phyloP scores from a whole-genome alignment of 2,329 filamentous ascomycete genomes.

The Cytospora piceae region DNA sequence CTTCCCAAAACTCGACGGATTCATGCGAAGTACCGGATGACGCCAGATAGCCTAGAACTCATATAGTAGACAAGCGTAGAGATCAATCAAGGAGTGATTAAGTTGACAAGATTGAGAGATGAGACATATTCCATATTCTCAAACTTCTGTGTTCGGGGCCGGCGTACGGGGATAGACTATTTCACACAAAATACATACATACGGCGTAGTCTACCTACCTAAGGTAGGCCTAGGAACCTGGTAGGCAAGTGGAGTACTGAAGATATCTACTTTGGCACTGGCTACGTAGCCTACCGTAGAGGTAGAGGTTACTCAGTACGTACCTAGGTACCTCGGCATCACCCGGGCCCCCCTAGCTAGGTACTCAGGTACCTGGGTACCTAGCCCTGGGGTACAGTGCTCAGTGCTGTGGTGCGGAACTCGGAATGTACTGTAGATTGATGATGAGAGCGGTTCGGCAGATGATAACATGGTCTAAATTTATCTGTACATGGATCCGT shows the following conservation, averaged over 20 bases:
- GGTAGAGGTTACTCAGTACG: neutral
- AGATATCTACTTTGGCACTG: too few relatives aligned
- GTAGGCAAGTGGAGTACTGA: neutral
- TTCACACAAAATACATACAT: too few relatives aligned
- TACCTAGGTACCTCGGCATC: neutral
- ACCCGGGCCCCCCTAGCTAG: neutral
- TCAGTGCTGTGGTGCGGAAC: neutral
- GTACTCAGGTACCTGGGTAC: neutral
- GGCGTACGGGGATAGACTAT: neutral
- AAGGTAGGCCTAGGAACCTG: neutral
- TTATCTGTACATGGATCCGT: neutral
- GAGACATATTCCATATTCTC: neutral
- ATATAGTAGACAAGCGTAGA: neutral
- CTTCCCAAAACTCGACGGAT: conserved; percentile 15
- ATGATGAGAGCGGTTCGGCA: neutral
- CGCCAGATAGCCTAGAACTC: neutral
- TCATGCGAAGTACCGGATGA: conserved; percentile 5
- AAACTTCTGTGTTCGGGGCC: neutral
- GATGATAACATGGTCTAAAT: neutral
- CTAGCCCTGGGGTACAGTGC: neutral
- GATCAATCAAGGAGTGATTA: neutral
- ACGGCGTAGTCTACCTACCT: neutral
- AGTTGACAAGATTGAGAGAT: neutral
- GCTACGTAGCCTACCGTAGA: too few relatives aligned
- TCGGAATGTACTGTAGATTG: neutral